These are phyloP conservation scores for Diaporthe citri DNA, from an alignment of 2,329 filamentous ascomycete genomes.

Conservation along the genomic window DNA sequence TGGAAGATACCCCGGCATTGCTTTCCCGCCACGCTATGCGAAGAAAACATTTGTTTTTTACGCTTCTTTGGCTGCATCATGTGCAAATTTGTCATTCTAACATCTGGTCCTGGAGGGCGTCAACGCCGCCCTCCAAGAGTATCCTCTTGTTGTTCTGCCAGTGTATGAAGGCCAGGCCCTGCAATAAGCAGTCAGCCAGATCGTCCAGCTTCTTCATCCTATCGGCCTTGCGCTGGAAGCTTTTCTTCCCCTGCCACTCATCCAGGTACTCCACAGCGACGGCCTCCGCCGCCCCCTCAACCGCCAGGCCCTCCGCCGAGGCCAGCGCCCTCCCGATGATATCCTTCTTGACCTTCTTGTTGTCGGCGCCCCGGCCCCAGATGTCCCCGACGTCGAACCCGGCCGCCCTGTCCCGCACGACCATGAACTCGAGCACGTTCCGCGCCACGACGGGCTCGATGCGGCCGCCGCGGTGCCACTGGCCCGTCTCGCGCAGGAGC, in stretches of 20 bases:
- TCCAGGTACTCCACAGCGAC: constrained; percentile 52
- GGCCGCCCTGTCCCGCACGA: constrained; percentile 19
- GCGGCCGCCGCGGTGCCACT: constrained; percentile 52
- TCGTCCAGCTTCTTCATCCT: constrained; percentile 78
- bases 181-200: constrained; percentile 82
- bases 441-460: constrained; percentile 61
- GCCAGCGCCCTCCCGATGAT: constrained; percentile 69
- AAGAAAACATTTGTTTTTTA: not conserved
- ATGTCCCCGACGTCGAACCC: constrained; percentile 39
- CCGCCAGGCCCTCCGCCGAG: constrained; percentile 44
- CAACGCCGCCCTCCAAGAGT: constrained; percentile 49
- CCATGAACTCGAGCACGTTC: constrained; percentile 61
- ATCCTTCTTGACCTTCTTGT: constrained; percentile 74
- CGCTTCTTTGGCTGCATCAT: not conserved
- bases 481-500: constrained; percentile 61
- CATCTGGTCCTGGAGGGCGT: constrained; percentile 42
- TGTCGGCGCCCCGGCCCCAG: constrained; percentile 54
- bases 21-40: constrained; percentile 2
- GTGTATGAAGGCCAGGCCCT: constrained; percentile 81
- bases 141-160: constrained; percentile 74
- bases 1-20: constrained; percentile 36
- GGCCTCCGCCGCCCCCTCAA: constrained; percentile 49
- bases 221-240: constrained; percentile 46
- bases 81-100: constrained; percentile 25
- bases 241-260: constrained; percentile 42